phyloP scores from a whole-genome alignment of 495 filamentous ascomycete species.

The Coniosporium apollinis region DNA sequence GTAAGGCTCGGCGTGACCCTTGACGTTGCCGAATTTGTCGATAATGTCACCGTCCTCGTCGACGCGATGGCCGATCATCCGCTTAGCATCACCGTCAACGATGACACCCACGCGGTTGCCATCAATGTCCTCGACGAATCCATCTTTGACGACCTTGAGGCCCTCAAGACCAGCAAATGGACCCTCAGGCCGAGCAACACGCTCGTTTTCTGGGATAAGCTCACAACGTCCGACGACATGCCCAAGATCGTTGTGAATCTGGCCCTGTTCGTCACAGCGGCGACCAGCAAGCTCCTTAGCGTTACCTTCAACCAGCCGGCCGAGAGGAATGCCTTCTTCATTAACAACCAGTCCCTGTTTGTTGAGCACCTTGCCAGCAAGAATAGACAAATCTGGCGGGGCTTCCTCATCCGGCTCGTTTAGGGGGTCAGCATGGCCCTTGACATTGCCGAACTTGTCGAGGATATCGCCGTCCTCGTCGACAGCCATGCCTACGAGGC shows the following conservation, averaged over 20 bases:
- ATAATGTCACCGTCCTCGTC: conserved; percentile 76
- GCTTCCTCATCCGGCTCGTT: conserved; percentile 38
- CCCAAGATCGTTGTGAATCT: conserved; percentile 56
- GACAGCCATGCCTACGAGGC: conserved; percentile 56
- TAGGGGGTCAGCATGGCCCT: conserved; percentile 59
- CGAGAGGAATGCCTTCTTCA: conserved; percentile 50
- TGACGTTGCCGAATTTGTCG: conserved; percentile 63
- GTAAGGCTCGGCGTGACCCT: conserved; percentile 59
- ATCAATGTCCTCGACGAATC: conserved; percentile 49
- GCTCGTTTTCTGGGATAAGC: conserved; percentile 56
- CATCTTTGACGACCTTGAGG: conserved; percentile 51
- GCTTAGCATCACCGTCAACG: conserved; percentile 54
- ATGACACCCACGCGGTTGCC: conserved; percentile 56
- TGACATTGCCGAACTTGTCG: conserved; percentile 63
- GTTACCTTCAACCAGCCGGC: conserved; percentile 50
- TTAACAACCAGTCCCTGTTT: conserved; percentile 69
- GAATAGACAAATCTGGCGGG: conserved; percentile 37
- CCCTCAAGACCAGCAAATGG: conserved; percentile 65
- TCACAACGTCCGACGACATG: conserved; percentile 61
- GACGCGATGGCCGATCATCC: conserved; percentile 55
- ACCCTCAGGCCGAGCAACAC: conserved; percentile 44
- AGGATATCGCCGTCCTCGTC: conserved; percentile 76
- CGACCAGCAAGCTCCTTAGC: conserved; percentile 50
- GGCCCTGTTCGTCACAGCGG: conserved; percentile 52
- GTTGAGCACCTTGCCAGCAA: conserved; percentile 57